A percentile compares a stretch with the other conserved stretches of the same genome.
phyloP scores from a whole-genome alignment of 176 grass and related monocot species.

The Avena sativa region DNA sequence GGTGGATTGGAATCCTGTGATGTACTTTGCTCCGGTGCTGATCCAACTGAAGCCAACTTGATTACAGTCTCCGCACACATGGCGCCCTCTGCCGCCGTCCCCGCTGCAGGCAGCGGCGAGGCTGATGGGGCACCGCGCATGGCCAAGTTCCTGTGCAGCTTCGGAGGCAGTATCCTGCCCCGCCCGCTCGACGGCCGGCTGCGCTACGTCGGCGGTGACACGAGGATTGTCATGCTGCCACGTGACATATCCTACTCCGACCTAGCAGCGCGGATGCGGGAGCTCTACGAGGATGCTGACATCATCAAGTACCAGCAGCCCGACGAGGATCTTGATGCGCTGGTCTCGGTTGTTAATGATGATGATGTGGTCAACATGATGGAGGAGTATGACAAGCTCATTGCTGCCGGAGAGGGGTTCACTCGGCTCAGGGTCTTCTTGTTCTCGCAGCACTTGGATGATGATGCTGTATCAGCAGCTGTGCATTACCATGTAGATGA shows the following conservation, averaged over 20 bases:
- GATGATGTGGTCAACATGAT: conserved; percentile 98
- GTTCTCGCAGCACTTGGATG: conserved; percentile 72
- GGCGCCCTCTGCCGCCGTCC: conserved; percentile 16
- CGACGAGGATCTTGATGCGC: conserved; percentile 88
- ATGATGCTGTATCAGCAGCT: conserved; percentile 46
- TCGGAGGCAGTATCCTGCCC: conserved; percentile 88
- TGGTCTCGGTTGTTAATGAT: conserved; percentile 92
- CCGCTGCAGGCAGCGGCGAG: conserved; percentile 5
- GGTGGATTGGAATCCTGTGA: conserved; percentile 28
- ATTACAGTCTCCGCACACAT: conserved; percentile 16
- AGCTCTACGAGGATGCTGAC: conserved; percentile 74
- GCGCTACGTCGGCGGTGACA: conserved; percentile 87
- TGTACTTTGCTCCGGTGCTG: neutral
- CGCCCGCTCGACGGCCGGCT: conserved; percentile 78
- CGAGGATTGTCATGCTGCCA: conserved; percentile 72
- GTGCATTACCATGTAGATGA: conserved; percentile 69
- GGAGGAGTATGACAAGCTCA: conserved; percentile 98
- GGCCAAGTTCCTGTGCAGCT: conserved; percentile 95
- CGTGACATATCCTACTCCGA: conserved; percentile 55
- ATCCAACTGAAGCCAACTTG: conserved; percentile 30
- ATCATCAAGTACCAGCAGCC: conserved; percentile 98
- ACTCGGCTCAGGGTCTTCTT: conserved; percentile 86
- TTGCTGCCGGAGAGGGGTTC: conserved; percentile 60
- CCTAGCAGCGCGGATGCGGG: conserved; percentile 66
- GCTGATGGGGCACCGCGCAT: conserved; percentile 53